Percentiles rank a stretch among this genome's conserved stretches.
Conservation (phyloP, 23 red algal species). For the Agarophyton chilense region DNA sequence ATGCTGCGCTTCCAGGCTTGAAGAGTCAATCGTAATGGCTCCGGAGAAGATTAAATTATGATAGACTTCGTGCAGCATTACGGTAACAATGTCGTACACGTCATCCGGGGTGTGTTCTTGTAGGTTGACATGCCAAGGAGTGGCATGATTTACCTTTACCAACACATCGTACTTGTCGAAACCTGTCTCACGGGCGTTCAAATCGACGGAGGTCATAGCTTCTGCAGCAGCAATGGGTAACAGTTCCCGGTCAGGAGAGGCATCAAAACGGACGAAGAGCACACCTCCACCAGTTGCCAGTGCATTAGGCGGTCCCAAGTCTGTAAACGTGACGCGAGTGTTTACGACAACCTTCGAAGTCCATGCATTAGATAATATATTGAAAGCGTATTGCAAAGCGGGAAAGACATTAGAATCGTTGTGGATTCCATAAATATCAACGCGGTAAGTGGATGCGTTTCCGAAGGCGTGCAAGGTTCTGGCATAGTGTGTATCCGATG, state of each 20-base stretch:
- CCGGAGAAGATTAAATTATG: slow-evolving; percentile 40
- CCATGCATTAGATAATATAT: slow-evolving; percentile 1
- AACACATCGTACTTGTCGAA: slow-evolving; percentile 21
- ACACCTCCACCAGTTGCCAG: slow-evolving; percentile 38
- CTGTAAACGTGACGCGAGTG: slow-evolving; percentile 24
- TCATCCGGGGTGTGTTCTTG: background rate
- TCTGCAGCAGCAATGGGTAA: slow-evolving; percentile 42
- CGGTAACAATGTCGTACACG: slow-evolving; percentile 40
- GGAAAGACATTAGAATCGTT: background rate
- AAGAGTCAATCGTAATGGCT: slow-evolving; percentile 4
- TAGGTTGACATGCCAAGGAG: slow-evolving; percentile 50
- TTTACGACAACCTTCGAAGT: slow-evolving; percentile 17
- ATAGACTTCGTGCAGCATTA: slow-evolving; percentile 36
- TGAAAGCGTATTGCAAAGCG: background rate
- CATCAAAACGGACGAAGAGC: slow-evolving; percentile 43
- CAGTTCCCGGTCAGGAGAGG: slow-evolving; percentile 33
- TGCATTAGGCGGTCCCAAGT: slow-evolving; percentile 17
- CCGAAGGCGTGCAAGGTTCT: background rate
- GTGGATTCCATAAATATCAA: slow-evolving; percentile 26
- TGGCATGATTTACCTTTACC: slow-evolving; percentile 18
- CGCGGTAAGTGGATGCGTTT: slow-evolving; percentile 5
- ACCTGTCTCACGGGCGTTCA: background rate
- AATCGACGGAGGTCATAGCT: slow-evolving; percentile 24
- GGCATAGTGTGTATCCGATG: slow-evolving; percentile 10
- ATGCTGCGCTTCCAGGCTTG: background rate